A percentile compares a stretch with the other conserved stretches of the same genome.
Evolutionary conservation across 2,329 filamentous ascomycete genomes (phyloP).

Genomic region (Sporothrix brunneoviolacea): DNA sequence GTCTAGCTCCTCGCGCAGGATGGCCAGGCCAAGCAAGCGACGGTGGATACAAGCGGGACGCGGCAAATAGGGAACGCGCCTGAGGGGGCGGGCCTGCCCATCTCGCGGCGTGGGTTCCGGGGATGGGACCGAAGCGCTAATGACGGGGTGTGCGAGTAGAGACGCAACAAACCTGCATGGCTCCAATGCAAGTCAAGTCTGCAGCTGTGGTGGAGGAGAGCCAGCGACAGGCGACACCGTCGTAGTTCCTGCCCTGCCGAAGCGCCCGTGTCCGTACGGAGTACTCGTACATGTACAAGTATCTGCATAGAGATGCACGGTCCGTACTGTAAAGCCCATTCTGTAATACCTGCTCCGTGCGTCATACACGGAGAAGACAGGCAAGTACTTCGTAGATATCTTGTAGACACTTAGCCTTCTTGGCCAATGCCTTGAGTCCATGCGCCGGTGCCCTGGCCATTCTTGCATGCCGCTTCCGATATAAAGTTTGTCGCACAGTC

Average conservation of each 20-base stretch:
- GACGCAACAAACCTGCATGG: neutral
- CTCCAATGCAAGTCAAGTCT: neutral
- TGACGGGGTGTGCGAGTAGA: neutral
- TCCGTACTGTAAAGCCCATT: no score
- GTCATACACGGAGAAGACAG: no score
- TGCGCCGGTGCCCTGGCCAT: no score
- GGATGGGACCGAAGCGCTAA: conserved; percentile 10
- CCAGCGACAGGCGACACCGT: neutral
- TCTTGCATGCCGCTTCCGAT: no score
- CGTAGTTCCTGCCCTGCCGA: no score
- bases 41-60: conserved; percentile 12
- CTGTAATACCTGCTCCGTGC: no score
- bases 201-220: neutral
- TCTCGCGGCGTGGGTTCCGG: conserved; percentile 10
- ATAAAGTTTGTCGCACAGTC: no score
- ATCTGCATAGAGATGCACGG: no score
- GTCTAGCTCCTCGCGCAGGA: neutral
- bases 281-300: neutral
- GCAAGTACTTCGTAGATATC: no score
- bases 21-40: neutral
- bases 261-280: no score
- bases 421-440: no score
- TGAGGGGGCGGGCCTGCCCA: conserved; percentile 14
- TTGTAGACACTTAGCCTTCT: no score
- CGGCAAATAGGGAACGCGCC: conserved; percentile 13